Evolutionary conservation across 495 filamentous ascomycete genomes (phyloP), one percentile per base, ranked within the genome.

Genomic region (Articulospora tetracladia): DNA sequence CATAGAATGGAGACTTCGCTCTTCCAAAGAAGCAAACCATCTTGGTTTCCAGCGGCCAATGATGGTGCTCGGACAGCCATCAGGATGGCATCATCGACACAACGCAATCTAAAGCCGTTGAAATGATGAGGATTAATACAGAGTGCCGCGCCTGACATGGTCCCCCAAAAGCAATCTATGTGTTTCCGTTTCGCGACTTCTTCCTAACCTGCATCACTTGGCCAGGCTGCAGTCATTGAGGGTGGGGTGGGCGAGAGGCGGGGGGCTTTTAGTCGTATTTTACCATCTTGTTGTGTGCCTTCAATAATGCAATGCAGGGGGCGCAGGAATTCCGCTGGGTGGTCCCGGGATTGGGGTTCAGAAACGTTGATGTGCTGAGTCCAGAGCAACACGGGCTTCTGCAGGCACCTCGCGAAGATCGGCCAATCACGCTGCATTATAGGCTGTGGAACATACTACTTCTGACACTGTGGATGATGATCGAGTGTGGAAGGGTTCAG

Each of bases 291-390:
- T 49, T 49, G 10, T 13, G 20, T 22, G 46, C 7, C 26, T n/a
- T 13, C 11, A 30, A 22, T 11, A n/a, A 7, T n/a, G n/a, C 26
- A 19, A 28, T 53, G 50, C 50, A 53, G 50, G 50, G 50, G 50
- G 24, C 27, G n/a, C 50, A 28, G n/a, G 50, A 27, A 27, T 53
- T 53, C 27, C 8, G 12, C n/a, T 10, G 34, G n/a, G 34, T 19
- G 11, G 50, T 27, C 50, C 50, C 50, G 30, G 50, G 13, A 53
- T 27, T 53, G 50, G 50, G 50, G 50, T 53, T 53, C 50, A 30
- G 50, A 30, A 30, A 53, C 50, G 50, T 53, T 53, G 50, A 30
- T 26, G 50, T 53, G 50, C 19, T 53, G 50, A 30, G n/a, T 39
- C 34, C 34, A 10, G 34, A 53, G 50, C 24, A 30, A 6, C 50